phyloP scores from a whole-genome alignment of 345 rosid genomes.

The Gossypium arboreum region DNA sequence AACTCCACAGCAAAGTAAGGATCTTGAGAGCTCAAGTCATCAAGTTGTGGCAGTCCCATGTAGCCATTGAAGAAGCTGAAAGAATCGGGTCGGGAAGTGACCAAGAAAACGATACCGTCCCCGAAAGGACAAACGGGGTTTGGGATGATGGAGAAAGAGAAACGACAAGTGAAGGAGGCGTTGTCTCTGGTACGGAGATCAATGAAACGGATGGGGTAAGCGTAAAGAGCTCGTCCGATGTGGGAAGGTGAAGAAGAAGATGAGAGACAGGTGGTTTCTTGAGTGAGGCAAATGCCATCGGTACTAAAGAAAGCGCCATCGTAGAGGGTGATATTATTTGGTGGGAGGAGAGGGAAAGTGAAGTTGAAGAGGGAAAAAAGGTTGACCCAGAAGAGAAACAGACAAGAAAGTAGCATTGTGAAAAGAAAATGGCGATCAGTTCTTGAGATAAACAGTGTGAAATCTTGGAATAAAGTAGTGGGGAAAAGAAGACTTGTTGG shows the following conservation, averaged over 20 bases:
- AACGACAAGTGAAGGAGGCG: conserved; percentile 60
- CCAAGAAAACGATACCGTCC: conserved; percentile 77
- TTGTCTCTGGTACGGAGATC: conserved; percentile 43
- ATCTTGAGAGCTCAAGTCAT: conserved; percentile 32
- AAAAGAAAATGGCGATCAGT: background rate
- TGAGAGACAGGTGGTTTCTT: conserved; percentile 37
- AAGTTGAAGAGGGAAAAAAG: conserved; percentile 33
- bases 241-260: conserved; percentile 35
- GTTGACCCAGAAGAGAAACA: conserved; percentile 30
- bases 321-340: conserved; percentile 56
- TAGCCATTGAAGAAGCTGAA: conserved; percentile 55
- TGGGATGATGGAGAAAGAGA: conserved; percentile 58
- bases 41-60: conserved; percentile 57
- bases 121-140: conserved; percentile 63
- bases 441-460: background rate
- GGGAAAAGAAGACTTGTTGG: background rate
- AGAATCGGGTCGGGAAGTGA: conserved; percentile 66
- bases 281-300: conserved; percentile 62
- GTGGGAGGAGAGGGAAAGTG: conserved; percentile 32
- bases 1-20: conserved; percentile 75
- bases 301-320: conserved; percentile 56
- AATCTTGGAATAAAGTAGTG: background rate
- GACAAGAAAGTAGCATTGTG: conserved; percentile 10
- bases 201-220: conserved; percentile 53
- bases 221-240: conserved; percentile 60